Conservation (phyloP, 148 eudicot genomes). For the Salicornia ramosissima region DNA sequence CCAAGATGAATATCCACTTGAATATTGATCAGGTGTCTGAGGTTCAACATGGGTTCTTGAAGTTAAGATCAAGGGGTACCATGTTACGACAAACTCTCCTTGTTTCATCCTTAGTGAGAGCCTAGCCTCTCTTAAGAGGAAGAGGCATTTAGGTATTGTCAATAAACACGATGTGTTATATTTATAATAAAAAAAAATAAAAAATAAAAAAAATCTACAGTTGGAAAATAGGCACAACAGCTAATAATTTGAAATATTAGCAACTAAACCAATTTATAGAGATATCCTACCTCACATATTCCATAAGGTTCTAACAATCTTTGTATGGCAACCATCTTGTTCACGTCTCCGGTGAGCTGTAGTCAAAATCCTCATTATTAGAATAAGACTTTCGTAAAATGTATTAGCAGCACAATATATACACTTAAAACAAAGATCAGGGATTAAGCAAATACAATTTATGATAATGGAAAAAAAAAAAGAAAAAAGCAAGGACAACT, state of each 20-base stretch:
- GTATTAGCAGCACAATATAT: not conserved
- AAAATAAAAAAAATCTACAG: not conserved
- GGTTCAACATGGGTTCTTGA: too few species aligned
- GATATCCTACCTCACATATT: constrained; percentile 78
- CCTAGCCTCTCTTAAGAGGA: too few species aligned
- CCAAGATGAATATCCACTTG: too few species aligned
- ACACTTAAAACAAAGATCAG: not conserved
- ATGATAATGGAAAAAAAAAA: not conserved
- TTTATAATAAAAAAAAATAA: too few species aligned
- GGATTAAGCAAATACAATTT: not conserved
- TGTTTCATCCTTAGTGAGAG: not conserved
- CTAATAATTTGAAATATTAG: not conserved
- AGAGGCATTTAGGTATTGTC: not conserved
- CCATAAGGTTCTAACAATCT: constrained; percentile 83
- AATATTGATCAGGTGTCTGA: too few species aligned
- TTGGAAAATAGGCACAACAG: not conserved
- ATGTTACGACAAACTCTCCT: not conserved
- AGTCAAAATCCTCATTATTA: constrained; percentile 11
- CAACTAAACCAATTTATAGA: not conserved
- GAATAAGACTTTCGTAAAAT: not conserved
- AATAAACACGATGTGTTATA: not conserved
- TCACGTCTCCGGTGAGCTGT: constrained; percentile 74
- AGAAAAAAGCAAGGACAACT: not conserved
- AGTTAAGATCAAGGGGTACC: not conserved
- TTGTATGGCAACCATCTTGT: constrained; percentile 91